Evolutionary conservation across 768 basidiomycete species (phyloP).

Genomic region (Auriculariales sp.): DNA sequence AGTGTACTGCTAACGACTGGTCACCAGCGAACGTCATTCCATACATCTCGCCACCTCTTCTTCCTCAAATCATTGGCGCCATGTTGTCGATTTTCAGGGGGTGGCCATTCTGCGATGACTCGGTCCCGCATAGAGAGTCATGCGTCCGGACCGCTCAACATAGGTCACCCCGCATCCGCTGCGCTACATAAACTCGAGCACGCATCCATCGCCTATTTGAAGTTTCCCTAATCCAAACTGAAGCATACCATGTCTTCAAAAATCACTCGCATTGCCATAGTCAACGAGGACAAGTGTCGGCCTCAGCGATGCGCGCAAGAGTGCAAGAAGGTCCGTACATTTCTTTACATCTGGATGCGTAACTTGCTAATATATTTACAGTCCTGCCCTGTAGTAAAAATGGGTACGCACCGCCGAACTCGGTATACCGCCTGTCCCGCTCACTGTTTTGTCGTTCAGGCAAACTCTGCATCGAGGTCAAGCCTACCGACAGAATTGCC

Average conservation of each 20-base stretch:
- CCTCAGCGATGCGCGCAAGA: conserved; percentile 95
- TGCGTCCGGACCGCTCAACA: too few species aligned
- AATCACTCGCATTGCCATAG: conserved; percentile 95
- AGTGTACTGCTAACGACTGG: too few species aligned
- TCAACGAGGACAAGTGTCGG: conserved; percentile 84
- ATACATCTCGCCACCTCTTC: too few species aligned
- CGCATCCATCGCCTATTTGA: too few species aligned
- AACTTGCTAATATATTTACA: conserved; percentile 14
- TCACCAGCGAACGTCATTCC: too few species aligned
- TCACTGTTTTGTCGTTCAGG: conserved; percentile 29
- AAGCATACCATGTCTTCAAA: conserved; percentile 68
- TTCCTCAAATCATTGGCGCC: too few species aligned
- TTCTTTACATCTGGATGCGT: conserved; percentile 6
- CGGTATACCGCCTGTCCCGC: not conserved
- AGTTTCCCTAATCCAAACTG: too few species aligned
- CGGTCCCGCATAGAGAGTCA: too few species aligned
- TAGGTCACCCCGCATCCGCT: too few species aligned
- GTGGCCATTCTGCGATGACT: too few species aligned
- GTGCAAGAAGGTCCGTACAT: conserved; percentile 72
- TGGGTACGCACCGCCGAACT: conserved; percentile 42
- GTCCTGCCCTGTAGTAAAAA: conserved; percentile 95
- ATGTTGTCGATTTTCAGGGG: too few species aligned
- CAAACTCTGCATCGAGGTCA: conserved; percentile 97
- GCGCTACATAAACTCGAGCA: too few species aligned
- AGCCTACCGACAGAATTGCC: conserved; percentile 88